Evolutionary conservation across 1,284 basidiomycete genomes (phyloP).

Genomic region (Cutaneotrichosporon sp.): DNA sequence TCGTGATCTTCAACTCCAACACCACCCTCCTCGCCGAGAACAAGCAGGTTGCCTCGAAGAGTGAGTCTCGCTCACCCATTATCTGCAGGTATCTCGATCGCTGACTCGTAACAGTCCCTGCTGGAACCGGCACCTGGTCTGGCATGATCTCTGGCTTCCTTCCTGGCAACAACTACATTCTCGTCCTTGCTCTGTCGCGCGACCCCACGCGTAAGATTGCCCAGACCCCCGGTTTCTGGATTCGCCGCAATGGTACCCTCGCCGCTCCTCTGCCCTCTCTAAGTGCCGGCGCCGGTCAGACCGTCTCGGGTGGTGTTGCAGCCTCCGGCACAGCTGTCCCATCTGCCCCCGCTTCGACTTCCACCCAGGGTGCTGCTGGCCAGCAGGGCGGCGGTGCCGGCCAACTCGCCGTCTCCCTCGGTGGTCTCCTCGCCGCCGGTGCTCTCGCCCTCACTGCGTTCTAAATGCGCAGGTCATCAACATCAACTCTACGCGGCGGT

Average conservation of each 20-base stretch:
- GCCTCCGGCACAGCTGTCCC: constrained; percentile 18
- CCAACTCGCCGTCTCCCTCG: constrained; percentile 23
- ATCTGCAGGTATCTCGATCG: not conserved
- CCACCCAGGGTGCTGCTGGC: constrained; percentile 17
- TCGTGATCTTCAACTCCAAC: constrained; percentile 18
- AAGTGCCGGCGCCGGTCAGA: constrained; percentile 15
- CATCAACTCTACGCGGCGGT: not conserved
- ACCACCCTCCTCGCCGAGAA: not conserved
- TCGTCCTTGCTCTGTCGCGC: constrained; percentile 9
- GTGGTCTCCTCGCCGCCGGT: constrained; percentile 21
- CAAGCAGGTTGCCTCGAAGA: constrained; percentile 7
- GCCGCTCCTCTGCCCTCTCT: constrained; percentile 12
- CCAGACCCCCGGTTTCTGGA: constrained; percentile 18
- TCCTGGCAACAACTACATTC: constrained; percentile 22
- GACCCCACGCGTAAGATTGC: constrained; percentile 13
- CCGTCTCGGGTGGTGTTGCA: constrained; percentile 23
- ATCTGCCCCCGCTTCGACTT: not conserved
- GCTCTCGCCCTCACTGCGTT: constrained; percentile 20
- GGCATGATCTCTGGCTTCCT: constrained; percentile 20
- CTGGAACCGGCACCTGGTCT: constrained; percentile 21
- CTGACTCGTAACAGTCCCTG: constrained; percentile 7
- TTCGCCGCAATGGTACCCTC: constrained; percentile 12
- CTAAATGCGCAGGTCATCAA: constrained; percentile 1
- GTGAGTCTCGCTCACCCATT: not conserved
- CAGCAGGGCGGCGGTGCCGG: too few species aligned